phyloP scores from a whole-genome alignment of 768 basidiomycete genomes.

The Porphyrellus cyaneotinctus region DNA sequence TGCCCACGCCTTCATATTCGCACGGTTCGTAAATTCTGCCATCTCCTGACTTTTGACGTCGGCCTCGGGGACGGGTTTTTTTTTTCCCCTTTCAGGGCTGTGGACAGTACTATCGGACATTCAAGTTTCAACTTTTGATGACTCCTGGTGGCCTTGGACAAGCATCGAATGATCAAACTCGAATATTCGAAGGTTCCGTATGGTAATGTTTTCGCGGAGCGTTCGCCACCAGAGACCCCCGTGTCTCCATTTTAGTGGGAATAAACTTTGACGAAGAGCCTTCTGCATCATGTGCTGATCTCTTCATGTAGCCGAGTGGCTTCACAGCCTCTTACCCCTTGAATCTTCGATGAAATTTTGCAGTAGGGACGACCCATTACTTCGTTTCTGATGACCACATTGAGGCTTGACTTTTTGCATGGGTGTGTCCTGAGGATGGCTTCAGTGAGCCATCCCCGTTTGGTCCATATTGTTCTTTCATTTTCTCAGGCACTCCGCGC shows the following conservation, averaged over 20 bases:
- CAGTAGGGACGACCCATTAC: constrained; percentile 7
- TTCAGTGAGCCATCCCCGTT: constrained; percentile 7
- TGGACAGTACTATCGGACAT: constrained; percentile 5
- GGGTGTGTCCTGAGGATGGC: constrained; percentile 3
- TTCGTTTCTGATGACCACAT: constrained; percentile 4
- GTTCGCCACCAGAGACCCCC: constrained; percentile 1
- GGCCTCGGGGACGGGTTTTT: constrained; percentile 2
- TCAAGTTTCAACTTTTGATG: not conserved
- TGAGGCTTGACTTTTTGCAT: constrained; percentile 12
- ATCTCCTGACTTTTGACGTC: constrained; percentile 6
- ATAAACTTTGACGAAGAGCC: not conserved
- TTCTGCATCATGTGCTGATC: constrained; percentile 4
- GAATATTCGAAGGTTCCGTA: not conserved
- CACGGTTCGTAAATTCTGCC: not conserved
- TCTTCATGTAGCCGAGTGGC: not conserved
- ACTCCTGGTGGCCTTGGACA: not conserved
- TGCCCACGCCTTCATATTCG: constrained; percentile 8
- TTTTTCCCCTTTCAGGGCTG: constrained; percentile 3
- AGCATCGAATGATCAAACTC: not conserved
- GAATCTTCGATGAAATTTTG: constrained; percentile 4
- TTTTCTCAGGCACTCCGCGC: constrained; percentile 14
- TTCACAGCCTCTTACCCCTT: constrained; percentile 6
- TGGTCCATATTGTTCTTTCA: constrained; percentile 13
- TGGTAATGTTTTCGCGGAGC: constrained; percentile 11
- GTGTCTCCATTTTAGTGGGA: not conserved